Evolutionary conservation across 805 yeast genomes (phyloP), one percentile per base, ranked within the genome.

Genomic region (Huiozyma sinensis): DNA sequence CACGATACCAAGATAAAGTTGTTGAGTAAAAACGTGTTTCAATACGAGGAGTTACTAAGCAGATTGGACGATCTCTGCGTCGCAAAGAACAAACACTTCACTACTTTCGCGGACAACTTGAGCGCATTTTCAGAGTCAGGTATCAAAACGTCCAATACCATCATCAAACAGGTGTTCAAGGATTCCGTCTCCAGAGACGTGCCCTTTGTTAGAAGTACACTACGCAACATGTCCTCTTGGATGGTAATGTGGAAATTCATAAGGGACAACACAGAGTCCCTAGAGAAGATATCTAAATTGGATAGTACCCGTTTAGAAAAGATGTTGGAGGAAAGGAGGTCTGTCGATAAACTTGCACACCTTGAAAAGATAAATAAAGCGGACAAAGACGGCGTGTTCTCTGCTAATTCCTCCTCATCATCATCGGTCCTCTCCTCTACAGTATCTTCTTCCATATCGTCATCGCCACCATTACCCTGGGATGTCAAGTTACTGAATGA

Each of bases 261-360:
- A 13, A 50, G 49, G 28, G 47, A 49, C 8, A 58, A 56, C 39
- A 29, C 33, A 1, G 46, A 40, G 7, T 43, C 49, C 4, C 32
- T 28, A 6, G 36, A 44, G 10, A 46, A 49, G 39, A 43, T 57
- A 8, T 44, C 44, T 7, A 49, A 40, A 17, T 12, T 47, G 11
- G 47, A 47, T 17, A 47, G 44, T 8, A 44, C 45, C 5, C 58
- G 54, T 35, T 13, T 57, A 34, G n/a, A 7, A 1, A 55, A 50
- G 27, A 47, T 60, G 55, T 28, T 55, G 6, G 51, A 50, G n/a
- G 66, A 61, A 36, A 55, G 59, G 39, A 43, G 51, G 38, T 48
- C 52, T 6, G 58, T 54, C 2, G 66, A 61, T 35, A 56, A 50
- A 42, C 40, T 56, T 7, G 40, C 53, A 3, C 46, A 49, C 44